These are phyloP conservation scores for Ophiostoma himal-ulmi DNA, from an alignment of 2,329 filamentous ascomycete species.

Conservation along the genomic window DNA sequence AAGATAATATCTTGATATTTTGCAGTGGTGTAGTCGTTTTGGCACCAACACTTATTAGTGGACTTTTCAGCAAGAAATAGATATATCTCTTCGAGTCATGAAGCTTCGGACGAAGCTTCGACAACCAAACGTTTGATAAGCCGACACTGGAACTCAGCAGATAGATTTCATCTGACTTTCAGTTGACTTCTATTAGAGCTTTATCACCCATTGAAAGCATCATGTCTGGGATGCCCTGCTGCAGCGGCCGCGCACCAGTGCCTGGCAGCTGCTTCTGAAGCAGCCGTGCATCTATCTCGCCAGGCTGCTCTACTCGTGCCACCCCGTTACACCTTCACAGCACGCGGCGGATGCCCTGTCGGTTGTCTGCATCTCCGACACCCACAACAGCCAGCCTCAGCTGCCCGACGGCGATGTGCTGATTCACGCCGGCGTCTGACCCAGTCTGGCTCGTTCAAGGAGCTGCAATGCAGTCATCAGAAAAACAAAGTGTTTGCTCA, in stretches of 20 bases:
- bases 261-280: not conserved
- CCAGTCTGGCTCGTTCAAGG: not conserved
- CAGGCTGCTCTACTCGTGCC: not conserved
- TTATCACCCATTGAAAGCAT: no score
- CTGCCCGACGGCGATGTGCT: not conserved
- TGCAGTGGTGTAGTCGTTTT: no score
- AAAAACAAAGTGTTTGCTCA: not conserved
- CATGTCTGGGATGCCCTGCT: not conserved
- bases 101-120: no score
- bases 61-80: no score
- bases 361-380: not conserved
- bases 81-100: no score
- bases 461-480: conserved; percentile 22
- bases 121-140: no score
- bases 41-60: no score
- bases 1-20: no score
- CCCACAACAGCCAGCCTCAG: not conserved
- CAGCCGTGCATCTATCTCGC: not conserved
- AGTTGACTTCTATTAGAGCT: no score
- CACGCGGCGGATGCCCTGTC: not conserved
- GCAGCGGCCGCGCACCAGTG: not conserved
- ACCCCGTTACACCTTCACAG: not conserved
- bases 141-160: no score
- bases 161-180: no score
- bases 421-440: not conserved